Percentiles rank a stretch among this genome's conserved stretches.
Conservation (phyloP, 192 early-diverging fungal species). For the Coemansia reversa region DNA sequence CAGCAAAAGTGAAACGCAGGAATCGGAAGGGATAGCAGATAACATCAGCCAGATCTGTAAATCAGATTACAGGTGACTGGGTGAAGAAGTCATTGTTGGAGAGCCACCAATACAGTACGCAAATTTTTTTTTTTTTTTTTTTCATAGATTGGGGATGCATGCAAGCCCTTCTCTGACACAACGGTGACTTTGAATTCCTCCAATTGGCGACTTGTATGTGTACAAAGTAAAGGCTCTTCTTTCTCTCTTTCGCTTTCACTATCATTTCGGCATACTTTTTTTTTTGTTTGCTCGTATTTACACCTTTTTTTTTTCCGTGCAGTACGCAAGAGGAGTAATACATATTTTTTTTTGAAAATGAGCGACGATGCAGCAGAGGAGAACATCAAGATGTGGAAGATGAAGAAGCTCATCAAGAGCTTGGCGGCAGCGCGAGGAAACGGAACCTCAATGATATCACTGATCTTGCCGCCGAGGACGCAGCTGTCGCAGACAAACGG, state of each 20-base stretch:
- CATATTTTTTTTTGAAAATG: slow-evolving; percentile 16
- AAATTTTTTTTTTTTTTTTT: slow-evolving; percentile 1
- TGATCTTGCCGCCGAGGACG: slow-evolving; percentile 90
- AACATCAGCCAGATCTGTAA: not conserved
- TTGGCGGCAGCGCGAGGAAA: slow-evolving; percentile 92
- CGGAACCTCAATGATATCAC: slow-evolving; percentile 99
- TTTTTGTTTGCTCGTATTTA: slow-evolving; percentile 2
- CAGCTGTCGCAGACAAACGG: slow-evolving; percentile 86
- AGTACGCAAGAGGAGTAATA: not conserved
- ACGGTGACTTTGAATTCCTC: not conserved
- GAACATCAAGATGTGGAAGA: slow-evolving; percentile 96
- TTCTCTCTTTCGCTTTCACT: not conserved
- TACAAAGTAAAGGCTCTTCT: not conserved
- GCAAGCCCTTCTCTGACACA: not conserved
- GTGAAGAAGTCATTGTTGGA: not conserved
- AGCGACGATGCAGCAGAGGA: slow-evolving; percentile 64
- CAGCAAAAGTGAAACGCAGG: not conserved
- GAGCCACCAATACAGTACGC: not conserved
- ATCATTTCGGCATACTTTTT: slow-evolving; percentile 4
- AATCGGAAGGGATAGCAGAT: too few relatives aligned
- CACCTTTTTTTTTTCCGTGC: slow-evolving; percentile 5
- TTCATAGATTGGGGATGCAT: not conserved
- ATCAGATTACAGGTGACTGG: not conserved
- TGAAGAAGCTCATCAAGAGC: slow-evolving; percentile 98
- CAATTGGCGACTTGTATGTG: not conserved